These are phyloP conservation scores for Stephania japonica DNA, from an alignment of 164 flowering plant genomes.

Conservation along the genomic window DNA sequence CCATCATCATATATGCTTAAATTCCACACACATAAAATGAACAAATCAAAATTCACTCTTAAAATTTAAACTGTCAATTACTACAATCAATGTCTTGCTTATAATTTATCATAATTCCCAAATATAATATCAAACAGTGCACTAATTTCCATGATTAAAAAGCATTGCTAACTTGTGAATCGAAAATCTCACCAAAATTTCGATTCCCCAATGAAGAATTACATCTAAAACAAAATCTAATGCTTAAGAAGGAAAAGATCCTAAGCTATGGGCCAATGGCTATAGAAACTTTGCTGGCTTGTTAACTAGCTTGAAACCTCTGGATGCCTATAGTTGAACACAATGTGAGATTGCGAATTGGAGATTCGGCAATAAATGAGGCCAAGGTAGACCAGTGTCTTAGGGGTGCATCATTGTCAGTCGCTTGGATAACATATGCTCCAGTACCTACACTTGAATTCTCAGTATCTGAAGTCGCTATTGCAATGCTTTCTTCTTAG, in stretches of 20 bases:
- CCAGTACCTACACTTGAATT: not conserved
- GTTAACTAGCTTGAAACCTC: not conserved
- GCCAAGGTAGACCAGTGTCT: not conserved
- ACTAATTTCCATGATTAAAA: not conserved
- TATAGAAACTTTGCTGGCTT: not conserved
- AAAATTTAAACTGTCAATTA: not conserved
- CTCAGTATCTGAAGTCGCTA: not conserved
- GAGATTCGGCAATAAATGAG: not conserved
- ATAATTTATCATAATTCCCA: not conserved
- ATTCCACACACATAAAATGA: not conserved
- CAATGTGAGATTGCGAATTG: not conserved
- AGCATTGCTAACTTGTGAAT: not conserved
- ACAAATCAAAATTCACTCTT: not conserved
- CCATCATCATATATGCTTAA: not conserved
- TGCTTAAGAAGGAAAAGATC: not conserved
- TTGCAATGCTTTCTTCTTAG: not conserved
- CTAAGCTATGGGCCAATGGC: not conserved
- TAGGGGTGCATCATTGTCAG: no score
- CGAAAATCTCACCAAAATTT: not conserved
- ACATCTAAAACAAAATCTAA: not conserved
- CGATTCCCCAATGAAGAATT: not conserved
- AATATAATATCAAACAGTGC: not conserved
- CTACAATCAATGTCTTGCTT: not conserved
- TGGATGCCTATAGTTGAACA: not conserved
- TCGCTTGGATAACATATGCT: not conserved